phyloP scores from a whole-genome alignment of 2,329 filamentous ascomycete genomes.

The Penicillium polonicum region DNA sequence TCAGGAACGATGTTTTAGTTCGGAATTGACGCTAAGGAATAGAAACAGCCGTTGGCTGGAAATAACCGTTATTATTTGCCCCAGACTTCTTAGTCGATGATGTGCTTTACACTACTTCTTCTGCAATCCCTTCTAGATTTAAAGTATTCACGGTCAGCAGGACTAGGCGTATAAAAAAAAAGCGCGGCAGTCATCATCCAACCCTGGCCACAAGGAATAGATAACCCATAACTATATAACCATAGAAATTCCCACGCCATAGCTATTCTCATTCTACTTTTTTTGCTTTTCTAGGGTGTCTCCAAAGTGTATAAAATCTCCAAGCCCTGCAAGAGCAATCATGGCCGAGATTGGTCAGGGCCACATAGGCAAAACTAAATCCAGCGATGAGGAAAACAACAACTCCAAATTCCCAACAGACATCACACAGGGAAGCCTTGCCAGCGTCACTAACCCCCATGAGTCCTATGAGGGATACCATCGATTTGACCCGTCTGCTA shows the following conservation, averaged over 20 bases:
- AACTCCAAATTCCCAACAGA: not conserved
- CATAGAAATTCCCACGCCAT: not conserved
- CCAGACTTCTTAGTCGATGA: not conserved
- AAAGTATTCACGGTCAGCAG: not conserved
- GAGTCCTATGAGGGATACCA: conserved; percentile 44
- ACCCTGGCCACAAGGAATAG: not conserved
- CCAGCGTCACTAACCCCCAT: not conserved
- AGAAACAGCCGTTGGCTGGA: not conserved
- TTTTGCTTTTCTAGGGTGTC: not conserved
- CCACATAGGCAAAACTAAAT: not conserved
- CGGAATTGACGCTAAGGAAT: not conserved
- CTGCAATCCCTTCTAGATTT: not conserved
- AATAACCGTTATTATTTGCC: not conserved
- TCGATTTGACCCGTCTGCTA: conserved; percentile 41
- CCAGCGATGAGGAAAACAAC: not conserved
- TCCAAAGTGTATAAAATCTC: not conserved
- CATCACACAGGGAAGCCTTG: not conserved
- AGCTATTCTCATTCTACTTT: not conserved
- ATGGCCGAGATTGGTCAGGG: not conserved
- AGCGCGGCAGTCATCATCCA: not conserved
- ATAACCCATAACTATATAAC: not conserved
- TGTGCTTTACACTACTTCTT: not conserved
- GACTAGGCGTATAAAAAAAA: too few relatives aligned
- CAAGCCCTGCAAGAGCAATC: not conserved
- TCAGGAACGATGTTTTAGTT: not conserved